Evolutionary conservation across 768 basidiomycete genomes (phyloP), one percentile per base, ranked within the genome.

Genomic region (Termitomyces sp.): DNA sequence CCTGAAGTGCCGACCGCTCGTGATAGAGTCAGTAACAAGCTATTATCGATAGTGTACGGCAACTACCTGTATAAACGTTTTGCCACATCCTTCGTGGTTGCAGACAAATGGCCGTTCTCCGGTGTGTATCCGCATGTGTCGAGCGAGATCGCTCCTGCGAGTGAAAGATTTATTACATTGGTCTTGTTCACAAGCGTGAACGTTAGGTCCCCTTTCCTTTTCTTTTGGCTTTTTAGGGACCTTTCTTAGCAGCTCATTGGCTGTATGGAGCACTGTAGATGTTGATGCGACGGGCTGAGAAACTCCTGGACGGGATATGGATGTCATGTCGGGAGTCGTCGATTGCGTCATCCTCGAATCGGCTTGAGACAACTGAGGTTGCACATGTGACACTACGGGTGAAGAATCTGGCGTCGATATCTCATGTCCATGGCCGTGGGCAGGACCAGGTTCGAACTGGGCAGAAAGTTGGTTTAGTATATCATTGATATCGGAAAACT

Each of bases 61-160:
- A 53, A 70, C 54, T 69, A 91, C 92, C 82, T 95, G 92, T 64
- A 95, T 94, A 64, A 95, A 95, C 3, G 89, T 89, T 76, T 94
- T 95, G 51, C 90, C 89, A 56, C 92, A 94, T 30, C 84, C 85
- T 30, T 71, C 64, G 62, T 89, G 78, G 35, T 77, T 75, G 62
- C 91, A 94, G 12, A 85, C 75, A 68, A 89, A 94, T 3, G 92
- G 92, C 51, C 92, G 79, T 69, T 94, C 92, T 17, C 92, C 92
- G 0, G 92, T 94, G 64, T 95, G 92, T 75, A 94, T 94, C 44
- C 91, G 83, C 77, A 84, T 89, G 67, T 95, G 92, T 28, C 92
- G 83, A 42, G 84, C 80, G 45, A 94, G 78, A 67, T 94, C 92
- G 65, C 91, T 94, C 57, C 86, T 81, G 23, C 92, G 82, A 30